phyloP scores from a whole-genome alignment of 768 basidiomycete genomes.

The Favolaschia claudopus region DNA sequence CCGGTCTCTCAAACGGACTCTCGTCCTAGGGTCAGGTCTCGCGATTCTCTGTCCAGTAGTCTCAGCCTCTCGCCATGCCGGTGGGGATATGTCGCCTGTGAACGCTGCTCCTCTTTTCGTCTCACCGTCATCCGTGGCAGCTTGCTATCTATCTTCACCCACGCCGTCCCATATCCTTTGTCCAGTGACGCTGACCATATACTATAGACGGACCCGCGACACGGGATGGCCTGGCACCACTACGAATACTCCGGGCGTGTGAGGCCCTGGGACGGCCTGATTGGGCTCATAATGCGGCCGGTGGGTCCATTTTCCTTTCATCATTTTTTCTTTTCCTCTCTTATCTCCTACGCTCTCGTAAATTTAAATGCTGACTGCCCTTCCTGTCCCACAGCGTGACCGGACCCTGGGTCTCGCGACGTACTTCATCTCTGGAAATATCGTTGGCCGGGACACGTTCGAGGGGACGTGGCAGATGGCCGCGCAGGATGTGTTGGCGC shows the following conservation, averaged over 20 bases:
- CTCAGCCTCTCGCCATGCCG: too few relatives aligned
- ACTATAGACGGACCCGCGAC: constrained; percentile 49
- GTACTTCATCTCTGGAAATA: constrained; percentile 23
- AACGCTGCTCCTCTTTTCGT: too few relatives aligned
- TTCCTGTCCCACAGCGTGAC: constrained; percentile 12
- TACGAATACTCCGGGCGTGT: constrained; percentile 46
- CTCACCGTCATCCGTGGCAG: too few relatives aligned
- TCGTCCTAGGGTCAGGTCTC: too few relatives aligned
- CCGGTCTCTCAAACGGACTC: not conserved
- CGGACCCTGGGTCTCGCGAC: constrained; percentile 21
- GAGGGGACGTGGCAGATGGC: constrained; percentile 28
- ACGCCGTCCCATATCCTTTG: not conserved
- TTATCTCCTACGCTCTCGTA: too few relatives aligned
- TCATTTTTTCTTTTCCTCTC: not conserved
- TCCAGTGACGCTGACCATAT: not conserved
- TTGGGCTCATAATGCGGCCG: constrained; percentile 45
- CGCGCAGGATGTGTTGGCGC: constrained; percentile 21
- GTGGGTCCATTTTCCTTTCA: constrained; percentile 17
- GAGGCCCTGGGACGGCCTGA: constrained; percentile 48
- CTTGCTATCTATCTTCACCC: too few relatives aligned
- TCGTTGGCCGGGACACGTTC: constrained; percentile 24
- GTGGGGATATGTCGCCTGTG: too few relatives aligned
- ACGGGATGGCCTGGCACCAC: constrained; percentile 47
- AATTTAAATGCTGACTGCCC: not conserved
- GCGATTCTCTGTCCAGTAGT: too few relatives aligned